Conservation (phyloP, 345 rosid species). For the Viola odorata region DNA sequence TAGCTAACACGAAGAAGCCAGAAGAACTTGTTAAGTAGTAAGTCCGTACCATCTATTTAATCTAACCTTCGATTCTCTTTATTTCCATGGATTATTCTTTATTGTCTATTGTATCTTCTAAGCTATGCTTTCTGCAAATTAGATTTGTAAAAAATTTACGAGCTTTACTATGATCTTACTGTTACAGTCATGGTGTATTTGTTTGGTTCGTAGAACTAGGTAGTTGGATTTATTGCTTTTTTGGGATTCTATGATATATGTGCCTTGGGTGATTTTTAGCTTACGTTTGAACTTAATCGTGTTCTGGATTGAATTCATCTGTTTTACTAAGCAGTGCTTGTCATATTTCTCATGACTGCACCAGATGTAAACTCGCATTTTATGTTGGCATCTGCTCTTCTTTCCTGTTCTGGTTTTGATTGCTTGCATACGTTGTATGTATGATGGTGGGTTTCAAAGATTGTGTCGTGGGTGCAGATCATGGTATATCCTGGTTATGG, state of each 20-base stretch:
- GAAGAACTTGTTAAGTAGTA: not conserved
- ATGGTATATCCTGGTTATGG: not conserved
- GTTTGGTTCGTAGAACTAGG: slow-evolving; percentile 6
- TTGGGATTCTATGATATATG: slow-evolving; percentile 3
- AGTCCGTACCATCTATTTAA: too few species aligned
- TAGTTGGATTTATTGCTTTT: slow-evolving; percentile 6
- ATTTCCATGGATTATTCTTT: not conserved
- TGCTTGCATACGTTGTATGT: not conserved
- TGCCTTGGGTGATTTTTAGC: not conserved
- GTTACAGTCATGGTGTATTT: not conserved
- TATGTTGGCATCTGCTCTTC: not conserved
- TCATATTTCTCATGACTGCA: not conserved
- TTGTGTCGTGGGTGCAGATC: not conserved
- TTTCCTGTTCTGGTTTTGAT: not conserved
- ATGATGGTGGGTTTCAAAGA: not conserved
- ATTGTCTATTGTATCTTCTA: not conserved
- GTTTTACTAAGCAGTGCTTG: not conserved
- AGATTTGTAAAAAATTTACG: not conserved
- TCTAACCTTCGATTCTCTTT: not conserved
- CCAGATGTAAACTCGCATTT: not conserved
- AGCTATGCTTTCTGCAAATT: not conserved
- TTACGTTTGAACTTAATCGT: not conserved
- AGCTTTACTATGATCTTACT: not conserved
- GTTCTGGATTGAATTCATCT: not conserved
- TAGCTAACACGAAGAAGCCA: not conserved